Evolutionary conservation across 1,284 basidiomycete genomes (phyloP).

Genomic region (Leucoagaricus sp.): DNA sequence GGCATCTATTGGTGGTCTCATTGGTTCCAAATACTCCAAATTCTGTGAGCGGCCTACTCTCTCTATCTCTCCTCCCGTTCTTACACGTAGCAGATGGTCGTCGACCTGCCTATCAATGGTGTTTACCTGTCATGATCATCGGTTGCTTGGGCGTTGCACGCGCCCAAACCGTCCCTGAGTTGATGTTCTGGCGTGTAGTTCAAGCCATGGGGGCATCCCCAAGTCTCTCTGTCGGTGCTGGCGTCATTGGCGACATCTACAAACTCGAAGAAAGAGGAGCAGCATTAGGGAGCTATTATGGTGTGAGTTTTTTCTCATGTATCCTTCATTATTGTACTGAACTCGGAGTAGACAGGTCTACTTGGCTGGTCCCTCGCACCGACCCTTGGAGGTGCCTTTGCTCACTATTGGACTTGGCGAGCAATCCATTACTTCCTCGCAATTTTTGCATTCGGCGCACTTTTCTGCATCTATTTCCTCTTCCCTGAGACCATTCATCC

Average conservation of each 20-base stretch:
- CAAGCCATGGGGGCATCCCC: slow-evolving; percentile 62
- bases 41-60: slow-evolving; percentile 29
- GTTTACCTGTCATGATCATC: slow-evolving; percentile 58
- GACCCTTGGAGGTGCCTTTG: slow-evolving; percentile 43
- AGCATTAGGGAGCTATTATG: slow-evolving; percentile 66
- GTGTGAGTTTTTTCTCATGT: slow-evolving; percentile 33
- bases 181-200: slow-evolving; percentile 64
- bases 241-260: slow-evolving; percentile 69
- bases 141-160: slow-evolving; percentile 62
- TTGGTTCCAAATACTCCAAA: slow-evolving; percentile 34
- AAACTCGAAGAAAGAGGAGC: slow-evolving; percentile 59
- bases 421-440: slow-evolving; percentile 59
- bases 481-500: slow-evolving; percentile 70
- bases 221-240: slow-evolving; percentile 59
- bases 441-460: slow-evolving; percentile 42
- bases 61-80: not conserved
- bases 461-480: slow-evolving; percentile 48
- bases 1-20: slow-evolving; percentile 28
- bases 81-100: slow-evolving; percentile 52
- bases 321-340: not conserved
- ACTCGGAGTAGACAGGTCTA: slow-evolving; percentile 38
- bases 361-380: slow-evolving; percentile 49
- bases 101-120: slow-evolving; percentile 56
- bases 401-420: slow-evolving; percentile 70
- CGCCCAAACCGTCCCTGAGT: slow-evolving; percentile 43